These are phyloP conservation scores for Arthrobotrys iridis DNA, from an alignment of 2,329 filamentous ascomycete genomes.

Conservation along the genomic window DNA sequence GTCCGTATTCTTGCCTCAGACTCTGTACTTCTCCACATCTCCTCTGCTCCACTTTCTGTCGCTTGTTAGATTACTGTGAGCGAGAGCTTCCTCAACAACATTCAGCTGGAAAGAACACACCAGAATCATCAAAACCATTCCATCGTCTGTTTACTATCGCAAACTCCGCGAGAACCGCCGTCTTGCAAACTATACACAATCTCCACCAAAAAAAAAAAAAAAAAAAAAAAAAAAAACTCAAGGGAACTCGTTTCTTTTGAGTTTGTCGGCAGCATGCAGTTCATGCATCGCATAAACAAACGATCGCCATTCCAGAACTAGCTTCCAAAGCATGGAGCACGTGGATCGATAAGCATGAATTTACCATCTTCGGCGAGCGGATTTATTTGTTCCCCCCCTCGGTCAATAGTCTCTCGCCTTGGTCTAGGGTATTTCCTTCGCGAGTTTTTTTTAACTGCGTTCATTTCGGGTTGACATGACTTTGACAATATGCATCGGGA, in stretches of 20 bases:
- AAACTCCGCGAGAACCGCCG: constrained; percentile 30
- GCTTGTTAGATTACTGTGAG: background rate
- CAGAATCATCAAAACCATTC: background rate
- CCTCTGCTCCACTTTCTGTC: background rate
- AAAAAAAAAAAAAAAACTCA: background rate
- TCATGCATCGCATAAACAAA: constrained; percentile 8
- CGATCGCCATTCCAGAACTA: background rate
- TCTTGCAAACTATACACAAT: background rate
- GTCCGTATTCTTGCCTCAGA: constrained; percentile 6
- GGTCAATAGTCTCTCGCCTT: too few relatives aligned
- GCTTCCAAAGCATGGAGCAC: background rate
- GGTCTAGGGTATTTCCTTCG: too few relatives aligned
- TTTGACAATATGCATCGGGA: background rate
- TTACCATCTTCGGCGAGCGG: constrained; percentile 3
- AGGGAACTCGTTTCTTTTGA: background rate
- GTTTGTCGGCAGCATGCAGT: constrained; percentile 3
- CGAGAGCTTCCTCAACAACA: background rate
- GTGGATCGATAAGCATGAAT: background rate
- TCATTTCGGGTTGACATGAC: background rate
- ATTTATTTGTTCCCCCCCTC: background rate
- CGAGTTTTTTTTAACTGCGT: too few relatives aligned
- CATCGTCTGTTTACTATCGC: background rate
- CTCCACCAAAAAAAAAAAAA: background rate
- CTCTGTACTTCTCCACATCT: background rate
- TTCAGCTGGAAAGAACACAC: background rate